Base-by-base conservation (phyloP, 2,329 filamentous ascomycete species). In the Nemania bipapillata region DNA sequence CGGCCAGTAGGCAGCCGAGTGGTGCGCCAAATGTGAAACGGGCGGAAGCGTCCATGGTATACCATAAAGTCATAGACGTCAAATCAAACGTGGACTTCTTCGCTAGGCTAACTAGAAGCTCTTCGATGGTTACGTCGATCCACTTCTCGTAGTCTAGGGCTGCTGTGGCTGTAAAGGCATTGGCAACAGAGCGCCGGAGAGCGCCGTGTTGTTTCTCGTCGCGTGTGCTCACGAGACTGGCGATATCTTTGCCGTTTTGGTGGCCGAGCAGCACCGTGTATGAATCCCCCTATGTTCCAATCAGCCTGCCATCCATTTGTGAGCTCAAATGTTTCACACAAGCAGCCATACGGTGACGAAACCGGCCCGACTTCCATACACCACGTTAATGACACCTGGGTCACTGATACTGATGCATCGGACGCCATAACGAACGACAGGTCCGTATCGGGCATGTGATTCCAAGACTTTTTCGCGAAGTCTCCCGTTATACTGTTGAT, bases 391-490 rank as follows among this genome's bases (percentile, higher is more conserved):
- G 15, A 74, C 70, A 37, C 74, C 74, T 2, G 74, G 74, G 30
- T 77, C 75, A 35, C 57, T 76, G 32, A 77, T 72, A 28, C 74
- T 76, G 28, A 76, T 64, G 22, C 68, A 74, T 5, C 70, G 63
- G 8, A 74, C 74, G 4, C 75, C 74, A 37, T 75, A 76, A 12
- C 75, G 72, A 3, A 77, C 72, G 9, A 77, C 68, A 0, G 71
- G 71, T 0, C 74, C 75, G 47, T 74, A 55, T 32, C 54, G 55
- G 5, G 58, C 63, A 45, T 77, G 74, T 24, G 76, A 35, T 1
- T 73, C 71, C 1, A 72, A 22, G n/a, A 76, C 62, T 28, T 69
- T 74, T 2, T 71, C 56, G n/a, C 73, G 66, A 17, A 76, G 37
- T 22, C 49, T 73, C 5, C 75, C 74, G n/a, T 75, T 71, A 32